phyloP scores from a whole-genome alignment of 176 grass and related monocot genomes.

The Carex kokanica region DNA sequence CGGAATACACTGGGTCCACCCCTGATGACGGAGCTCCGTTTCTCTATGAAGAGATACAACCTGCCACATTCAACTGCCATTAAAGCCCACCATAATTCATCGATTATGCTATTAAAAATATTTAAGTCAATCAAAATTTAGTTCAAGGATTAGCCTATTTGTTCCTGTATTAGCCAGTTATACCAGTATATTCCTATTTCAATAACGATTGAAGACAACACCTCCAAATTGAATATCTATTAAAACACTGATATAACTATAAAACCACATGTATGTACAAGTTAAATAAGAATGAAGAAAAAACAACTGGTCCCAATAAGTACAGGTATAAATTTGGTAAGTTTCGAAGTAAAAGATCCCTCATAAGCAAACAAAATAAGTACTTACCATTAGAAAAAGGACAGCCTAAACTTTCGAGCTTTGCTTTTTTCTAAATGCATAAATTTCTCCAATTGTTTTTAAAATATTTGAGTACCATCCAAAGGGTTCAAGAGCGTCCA shows the following conservation, averaged over 20 bases:
- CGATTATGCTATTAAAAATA: background rate
- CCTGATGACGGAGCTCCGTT: no score
- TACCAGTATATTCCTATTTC: no score
- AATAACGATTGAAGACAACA: background rate
- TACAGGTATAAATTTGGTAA: background rate
- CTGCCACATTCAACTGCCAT: conserved; percentile 31
- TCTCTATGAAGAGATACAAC: no score
- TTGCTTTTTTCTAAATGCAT: conserved; percentile 65
- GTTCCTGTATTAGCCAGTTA: background rate
- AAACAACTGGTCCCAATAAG: background rate
- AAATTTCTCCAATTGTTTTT: conserved; percentile 68
- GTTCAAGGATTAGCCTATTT: background rate
- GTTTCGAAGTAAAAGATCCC: background rate
- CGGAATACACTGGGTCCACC: no score
- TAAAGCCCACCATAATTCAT: background rate
- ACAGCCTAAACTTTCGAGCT: conserved; percentile 81
- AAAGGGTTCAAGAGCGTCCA: background rate
- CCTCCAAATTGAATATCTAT: background rate
- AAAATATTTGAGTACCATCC: conserved; percentile 42
- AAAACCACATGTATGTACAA: background rate
- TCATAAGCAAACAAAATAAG: conserved; percentile 9
- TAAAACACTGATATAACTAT: background rate
- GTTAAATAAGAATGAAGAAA: background rate
- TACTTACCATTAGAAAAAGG: conserved; percentile 67
- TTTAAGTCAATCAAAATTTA: background rate